Conservation (phyloP, 2,329 filamentous ascomycete genomes). For the Ambrosiella cleistominuta region DNA sequence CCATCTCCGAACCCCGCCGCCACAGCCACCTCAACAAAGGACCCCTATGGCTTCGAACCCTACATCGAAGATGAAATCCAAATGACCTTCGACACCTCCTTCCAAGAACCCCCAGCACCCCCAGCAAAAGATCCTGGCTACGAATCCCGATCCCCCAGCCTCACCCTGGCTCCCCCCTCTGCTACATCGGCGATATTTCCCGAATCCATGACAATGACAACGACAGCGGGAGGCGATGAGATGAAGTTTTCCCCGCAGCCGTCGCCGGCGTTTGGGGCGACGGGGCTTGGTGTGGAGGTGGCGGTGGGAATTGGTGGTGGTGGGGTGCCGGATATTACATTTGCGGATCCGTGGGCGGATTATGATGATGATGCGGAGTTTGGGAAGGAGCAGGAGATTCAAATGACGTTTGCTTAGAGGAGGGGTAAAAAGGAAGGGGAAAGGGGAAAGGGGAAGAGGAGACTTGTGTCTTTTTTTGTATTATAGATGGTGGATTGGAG, state of each 20-base stretch:
- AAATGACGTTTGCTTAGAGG: conserved; percentile 59
- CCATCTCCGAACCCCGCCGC: conserved; percentile 5
- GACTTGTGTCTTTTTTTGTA: not conserved
- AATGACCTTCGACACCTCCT: conserved; percentile 57
- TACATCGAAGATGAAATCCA: conserved; percentile 34
- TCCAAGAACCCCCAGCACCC: conserved; percentile 23
- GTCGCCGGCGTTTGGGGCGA: not conserved
- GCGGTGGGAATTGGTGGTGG: too few relatives aligned
- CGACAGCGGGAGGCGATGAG: not conserved
- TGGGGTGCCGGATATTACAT: conserved; percentile 32
- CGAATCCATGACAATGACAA: not conserved
- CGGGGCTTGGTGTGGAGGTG: conserved; percentile 19
- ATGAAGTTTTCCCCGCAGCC: not conserved
- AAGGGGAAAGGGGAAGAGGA: not conserved
- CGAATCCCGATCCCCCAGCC: conserved; percentile 13
- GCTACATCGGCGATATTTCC: not conserved
- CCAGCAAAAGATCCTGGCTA: conserved; percentile 20
- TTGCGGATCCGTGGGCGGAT: conserved; percentile 53
- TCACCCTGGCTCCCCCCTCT: conserved; percentile 15
- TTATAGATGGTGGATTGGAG: not conserved
- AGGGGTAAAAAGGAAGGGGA: not conserved
- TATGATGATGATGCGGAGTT: conserved; percentile 42
- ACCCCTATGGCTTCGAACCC: conserved; percentile 10
- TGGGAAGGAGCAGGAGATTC: conserved; percentile 56
- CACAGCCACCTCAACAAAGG: conserved; percentile 3